Evolutionary conservation across 495 filamentous ascomycete genomes (phyloP).

Genomic region (Hypomontagnella monticulosa): DNA sequence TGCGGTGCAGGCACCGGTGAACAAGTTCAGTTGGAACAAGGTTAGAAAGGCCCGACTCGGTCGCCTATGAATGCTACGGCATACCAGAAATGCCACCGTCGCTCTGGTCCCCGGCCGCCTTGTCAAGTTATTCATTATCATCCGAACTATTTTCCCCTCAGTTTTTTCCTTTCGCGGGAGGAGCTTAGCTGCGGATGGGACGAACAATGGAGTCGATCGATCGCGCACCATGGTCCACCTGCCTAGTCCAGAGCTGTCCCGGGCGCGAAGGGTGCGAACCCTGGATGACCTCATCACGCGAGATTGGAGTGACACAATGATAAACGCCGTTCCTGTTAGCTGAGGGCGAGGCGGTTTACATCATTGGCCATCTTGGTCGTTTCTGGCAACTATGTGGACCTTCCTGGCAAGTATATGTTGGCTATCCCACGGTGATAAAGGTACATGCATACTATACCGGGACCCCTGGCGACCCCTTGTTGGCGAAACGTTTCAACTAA

Average conservation of each 20-base stretch:
- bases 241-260: constrained; percentile 9
- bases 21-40: constrained; percentile 6
- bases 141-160: no score
- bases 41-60: constrained; percentile 32
- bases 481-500: constrained; percentile 36
- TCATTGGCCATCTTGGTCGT: constrained; percentile 15
- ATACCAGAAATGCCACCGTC: neutral
- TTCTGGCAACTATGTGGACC: constrained; percentile 17
- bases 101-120: neutral
- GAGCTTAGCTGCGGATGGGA: constrained; percentile 15
- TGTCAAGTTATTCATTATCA: no score
- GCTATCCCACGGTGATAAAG: neutral
- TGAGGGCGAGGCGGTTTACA: constrained; percentile 21
- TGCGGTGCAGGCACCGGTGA: constrained; percentile 9
- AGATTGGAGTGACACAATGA: constrained; percentile 10
- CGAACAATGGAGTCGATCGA: constrained; percentile 13
- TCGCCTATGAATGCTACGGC: neutral
- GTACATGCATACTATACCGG: constrained; percentile 12
- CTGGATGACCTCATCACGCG: constrained; percentile 24
- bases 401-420: constrained; percentile 6
- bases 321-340: constrained; percentile 17
- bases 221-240: constrained; percentile 21
- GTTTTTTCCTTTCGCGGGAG: constrained; percentile 30
- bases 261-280: constrained; percentile 4
- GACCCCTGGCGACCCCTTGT: constrained; percentile 6